A percentile compares a stretch with the other conserved stretches of the same genome.
Evolutionary conservation across 2,329 filamentous ascomycete species (phyloP).

Genomic region (Gyromitra esculenta): DNA sequence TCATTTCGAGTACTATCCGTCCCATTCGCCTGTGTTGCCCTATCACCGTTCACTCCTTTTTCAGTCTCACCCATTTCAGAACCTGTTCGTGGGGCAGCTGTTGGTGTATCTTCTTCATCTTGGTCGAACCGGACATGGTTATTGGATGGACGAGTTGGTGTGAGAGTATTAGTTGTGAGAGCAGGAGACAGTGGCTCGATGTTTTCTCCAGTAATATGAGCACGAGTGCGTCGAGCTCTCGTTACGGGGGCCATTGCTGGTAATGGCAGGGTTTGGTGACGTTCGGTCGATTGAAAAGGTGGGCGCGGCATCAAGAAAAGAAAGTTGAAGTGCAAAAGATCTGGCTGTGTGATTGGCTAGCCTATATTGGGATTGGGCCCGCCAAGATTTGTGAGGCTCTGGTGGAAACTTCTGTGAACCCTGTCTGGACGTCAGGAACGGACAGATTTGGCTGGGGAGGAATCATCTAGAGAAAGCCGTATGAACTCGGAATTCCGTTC

Average conservation of each 20-base stretch:
- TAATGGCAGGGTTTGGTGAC: neutral
- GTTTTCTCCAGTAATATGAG: constrained; percentile 9
- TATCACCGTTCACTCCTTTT: neutral
- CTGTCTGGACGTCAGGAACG: constrained; percentile 6
- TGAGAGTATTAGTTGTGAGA: constrained; percentile 17
- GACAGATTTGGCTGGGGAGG: constrained; percentile 13
- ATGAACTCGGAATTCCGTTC: neutral
- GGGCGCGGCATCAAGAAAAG: neutral
- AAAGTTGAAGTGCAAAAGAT: neutral
- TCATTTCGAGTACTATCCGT: constrained; percentile 5
- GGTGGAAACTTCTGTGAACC: neutral
- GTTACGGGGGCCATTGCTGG: constrained; percentile 45
- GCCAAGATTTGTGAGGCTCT: constrained; percentile 7
- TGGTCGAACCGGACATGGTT: constrained; percentile 38
- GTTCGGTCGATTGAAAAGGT: constrained; percentile 1
- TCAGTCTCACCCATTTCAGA: neutral
- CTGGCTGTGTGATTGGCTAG: constrained; percentile 1
- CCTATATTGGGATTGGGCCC: constrained; percentile 14
- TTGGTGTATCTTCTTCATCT: constrained; percentile 23
- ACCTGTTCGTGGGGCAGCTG: neutral
- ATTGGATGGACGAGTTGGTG: constrained; percentile 15
- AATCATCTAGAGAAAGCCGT: neutral
- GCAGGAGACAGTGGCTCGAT: constrained; percentile 35
- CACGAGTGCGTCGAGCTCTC: constrained; percentile 31
- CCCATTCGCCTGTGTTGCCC: neutral